Base-by-base conservation (phyloP, 192 early-diverging fungal species). In the Coemansia sp. region DNA sequence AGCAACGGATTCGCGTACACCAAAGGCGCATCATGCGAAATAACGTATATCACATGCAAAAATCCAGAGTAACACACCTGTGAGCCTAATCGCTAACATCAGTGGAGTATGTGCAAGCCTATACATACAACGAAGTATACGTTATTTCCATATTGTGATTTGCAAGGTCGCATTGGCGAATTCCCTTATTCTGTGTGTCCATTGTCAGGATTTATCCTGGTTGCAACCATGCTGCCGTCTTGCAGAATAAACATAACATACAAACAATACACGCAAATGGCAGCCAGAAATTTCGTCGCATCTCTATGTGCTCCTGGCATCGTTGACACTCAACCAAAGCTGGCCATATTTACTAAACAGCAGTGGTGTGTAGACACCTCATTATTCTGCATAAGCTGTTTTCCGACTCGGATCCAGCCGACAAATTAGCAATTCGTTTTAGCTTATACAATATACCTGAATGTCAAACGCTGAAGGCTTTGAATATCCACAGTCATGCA, bases 401-500 rank as follows among this genome's bases (percentile, higher is more conserved):
- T 48, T 48, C 23, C 23, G 25, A 48, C 45, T 25, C 45, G 22
- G 45, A 48, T 25, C 23, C 20, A 25, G 10, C 45, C 8, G 1
- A 10, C 7, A 7, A 13, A 25, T 48, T 13, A 23, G 10, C 22
- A 19, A 22, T 25, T 48, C 25, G 20, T 8, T 25, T 48, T 48
- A 25, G 22, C 20, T 25, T 48, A 25, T 48, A 48, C 45, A 13
- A 23, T 25, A 23, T 2, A 9, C 11, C 13, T 22, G 6, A 14
- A 48, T 27, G 45, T 13, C 23, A 23, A 48, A 7, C 19, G 19
- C 8, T 6, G 42, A 44, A 20, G 19, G 4, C 2, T 48, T 25
- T 48, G 38, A 47, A 25, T 25, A 8, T 14, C 25, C 45, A 48
- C 45, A 48, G 45, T 48, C 45, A 48, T 48, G 45, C 45, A 48